Percentiles rank a stretch among this genome's conserved stretches.
Conservation (phyloP, 2,329 filamentous ascomycete genomes). For the Monilinia fructigena region DNA sequence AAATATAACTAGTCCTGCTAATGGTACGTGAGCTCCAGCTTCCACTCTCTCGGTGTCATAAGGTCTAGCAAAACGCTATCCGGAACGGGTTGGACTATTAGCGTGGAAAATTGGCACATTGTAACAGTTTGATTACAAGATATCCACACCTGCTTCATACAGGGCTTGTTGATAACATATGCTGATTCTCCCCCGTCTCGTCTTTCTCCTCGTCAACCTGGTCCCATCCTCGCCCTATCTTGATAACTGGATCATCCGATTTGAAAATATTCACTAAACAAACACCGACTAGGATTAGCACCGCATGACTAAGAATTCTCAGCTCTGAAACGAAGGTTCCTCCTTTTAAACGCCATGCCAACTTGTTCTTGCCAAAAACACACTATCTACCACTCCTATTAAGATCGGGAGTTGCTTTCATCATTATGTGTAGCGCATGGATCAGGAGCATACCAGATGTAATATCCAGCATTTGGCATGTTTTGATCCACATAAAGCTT, state of each 20-base stretch:
- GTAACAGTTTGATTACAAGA: not conserved
- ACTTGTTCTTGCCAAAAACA: too few species aligned
- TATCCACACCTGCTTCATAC: not conserved
- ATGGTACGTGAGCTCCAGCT: not conserved
- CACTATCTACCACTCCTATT: not conserved
- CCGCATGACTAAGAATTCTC: too few species aligned
- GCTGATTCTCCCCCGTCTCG: too few species aligned
- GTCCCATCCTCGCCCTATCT: too few species aligned
- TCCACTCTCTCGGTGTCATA: not conserved
- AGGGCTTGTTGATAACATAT: not conserved
- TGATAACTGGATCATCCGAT: too few species aligned
- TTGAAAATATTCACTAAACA: too few species aligned
- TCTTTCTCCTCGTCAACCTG: too few species aligned
- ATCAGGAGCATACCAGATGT: conserved; percentile 26
- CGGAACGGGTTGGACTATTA: too few species aligned
- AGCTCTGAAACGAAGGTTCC: too few species aligned
- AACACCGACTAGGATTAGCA: too few species aligned
- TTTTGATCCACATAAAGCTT: not conserved
- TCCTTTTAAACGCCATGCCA: too few species aligned
- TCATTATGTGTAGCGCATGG: conserved; percentile 22
- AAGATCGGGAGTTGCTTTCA: not conserved
- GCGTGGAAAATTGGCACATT: not conserved
- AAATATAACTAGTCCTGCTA: not conserved
- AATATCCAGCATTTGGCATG: not conserved
- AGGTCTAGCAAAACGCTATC: not conserved